Evolutionary conservation across 176 grass and related monocot genomes (phyloP).

Genomic region (Panicum miliaceum): DNA sequence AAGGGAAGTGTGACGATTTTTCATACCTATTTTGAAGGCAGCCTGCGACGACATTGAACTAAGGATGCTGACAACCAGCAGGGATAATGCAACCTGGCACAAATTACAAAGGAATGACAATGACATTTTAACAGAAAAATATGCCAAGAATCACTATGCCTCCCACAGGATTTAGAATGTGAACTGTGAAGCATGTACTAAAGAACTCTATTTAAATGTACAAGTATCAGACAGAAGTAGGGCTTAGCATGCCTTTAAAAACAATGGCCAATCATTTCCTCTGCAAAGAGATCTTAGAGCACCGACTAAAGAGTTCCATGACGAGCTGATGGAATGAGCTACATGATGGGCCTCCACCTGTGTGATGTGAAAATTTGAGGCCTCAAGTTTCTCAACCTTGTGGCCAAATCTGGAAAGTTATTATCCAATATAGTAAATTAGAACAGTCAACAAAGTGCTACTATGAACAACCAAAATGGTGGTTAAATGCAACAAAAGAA

Average conservation of each 20-base stretch:
- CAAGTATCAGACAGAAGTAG: constrained; percentile 29
- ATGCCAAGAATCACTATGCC: not conserved
- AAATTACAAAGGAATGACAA: constrained; percentile 6
- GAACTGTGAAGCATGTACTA: constrained; percentile 5
- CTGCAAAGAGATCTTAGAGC: constrained; percentile 86
- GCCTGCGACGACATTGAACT: constrained; percentile 63
- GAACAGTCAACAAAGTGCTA: constrained; percentile 7
- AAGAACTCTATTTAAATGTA: constrained; percentile 30
- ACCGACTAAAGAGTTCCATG: constrained; percentile 80
- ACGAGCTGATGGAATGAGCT: constrained; percentile 59
- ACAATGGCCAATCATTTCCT: constrained; percentile 88
- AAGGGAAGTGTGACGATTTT: constrained; percentile 14
- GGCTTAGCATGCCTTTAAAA: constrained; percentile 63
- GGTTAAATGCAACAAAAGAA: constrained; percentile 15
- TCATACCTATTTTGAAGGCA: constrained; percentile 85
- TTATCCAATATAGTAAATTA: not conserved
- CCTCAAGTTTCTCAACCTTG: constrained; percentile 90
- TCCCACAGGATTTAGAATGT: not conserved
- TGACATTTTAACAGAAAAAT: constrained; percentile 8
- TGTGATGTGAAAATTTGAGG: constrained; percentile 83
- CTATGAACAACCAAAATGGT: constrained; percentile 21
- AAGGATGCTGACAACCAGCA: constrained; percentile 76
- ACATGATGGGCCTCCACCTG: constrained; percentile 61
- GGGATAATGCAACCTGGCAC: constrained; percentile 65
- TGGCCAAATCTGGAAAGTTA: constrained; percentile 69